phyloP scores from a whole-genome alignment of 2,329 filamentous ascomycete species.

The Aspergillus quadricinctus region DNA sequence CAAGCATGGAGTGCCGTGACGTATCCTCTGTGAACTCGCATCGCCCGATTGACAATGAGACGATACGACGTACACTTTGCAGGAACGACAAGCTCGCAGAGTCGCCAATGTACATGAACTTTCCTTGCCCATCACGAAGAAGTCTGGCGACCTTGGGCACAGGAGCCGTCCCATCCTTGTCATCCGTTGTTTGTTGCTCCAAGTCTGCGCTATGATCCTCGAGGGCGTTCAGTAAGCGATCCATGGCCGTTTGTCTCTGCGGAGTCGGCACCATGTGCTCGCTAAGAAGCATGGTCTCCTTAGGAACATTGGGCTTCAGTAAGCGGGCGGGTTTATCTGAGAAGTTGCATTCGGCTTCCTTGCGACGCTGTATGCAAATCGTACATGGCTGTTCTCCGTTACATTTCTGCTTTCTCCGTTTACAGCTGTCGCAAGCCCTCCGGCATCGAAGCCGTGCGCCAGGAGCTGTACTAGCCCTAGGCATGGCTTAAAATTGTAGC shows the following conservation, averaged over 20 bases:
- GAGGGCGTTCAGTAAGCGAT: constrained; percentile 29
- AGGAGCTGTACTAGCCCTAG: constrained; percentile 25
- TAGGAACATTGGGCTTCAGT: constrained; percentile 26
- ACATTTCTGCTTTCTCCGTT: constrained; percentile 49
- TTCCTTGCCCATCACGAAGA: constrained; percentile 50
- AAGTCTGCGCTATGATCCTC: constrained; percentile 28
- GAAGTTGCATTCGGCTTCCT: constrained; percentile 40
- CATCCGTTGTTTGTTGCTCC: constrained; percentile 25
- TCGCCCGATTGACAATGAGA: constrained; percentile 43
- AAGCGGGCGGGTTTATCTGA: constrained; percentile 32
- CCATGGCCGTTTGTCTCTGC: constrained; percentile 32
- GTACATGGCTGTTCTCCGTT: constrained; percentile 49
- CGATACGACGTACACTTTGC: constrained; percentile 49
- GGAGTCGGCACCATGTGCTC: constrained; percentile 27
- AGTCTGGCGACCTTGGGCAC: constrained; percentile 42
- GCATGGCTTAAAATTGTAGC: constrained; percentile 17
- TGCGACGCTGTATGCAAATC: constrained; percentile 45
- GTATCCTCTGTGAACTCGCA: constrained; percentile 40
- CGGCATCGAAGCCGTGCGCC: constrained; percentile 32
- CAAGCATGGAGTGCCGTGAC: constrained; percentile 40
- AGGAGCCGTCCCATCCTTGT: constrained; percentile 30
- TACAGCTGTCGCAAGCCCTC: constrained; percentile 44
- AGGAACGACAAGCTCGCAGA: constrained; percentile 51
- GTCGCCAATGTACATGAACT: constrained; percentile 53
- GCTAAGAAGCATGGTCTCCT: constrained; percentile 31